phyloP scores from a whole-genome alignment of 345 rosid species.

The Turnera subulata region DNA sequence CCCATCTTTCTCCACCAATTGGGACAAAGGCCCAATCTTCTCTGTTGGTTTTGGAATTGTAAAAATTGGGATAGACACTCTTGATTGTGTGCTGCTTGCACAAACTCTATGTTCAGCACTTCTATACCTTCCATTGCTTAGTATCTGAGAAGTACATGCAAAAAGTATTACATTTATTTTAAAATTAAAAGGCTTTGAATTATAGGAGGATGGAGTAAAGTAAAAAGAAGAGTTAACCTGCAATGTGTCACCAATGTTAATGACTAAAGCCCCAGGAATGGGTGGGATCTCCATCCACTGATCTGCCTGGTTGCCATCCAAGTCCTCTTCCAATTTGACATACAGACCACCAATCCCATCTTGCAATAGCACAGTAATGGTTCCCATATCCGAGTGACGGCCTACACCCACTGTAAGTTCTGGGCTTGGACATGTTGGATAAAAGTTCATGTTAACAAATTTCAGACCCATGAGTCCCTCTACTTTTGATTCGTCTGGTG shows the following conservation, averaged over 20 bases:
- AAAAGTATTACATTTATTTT: not conserved
- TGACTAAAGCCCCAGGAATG: conserved; percentile 20
- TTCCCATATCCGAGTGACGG: conserved; percentile 62
- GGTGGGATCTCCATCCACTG: conserved; percentile 26
- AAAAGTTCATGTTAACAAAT: conserved; percentile 55
- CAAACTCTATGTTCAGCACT: conserved; percentile 59
- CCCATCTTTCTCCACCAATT: conserved; percentile 42
- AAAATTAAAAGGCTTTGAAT: no score
- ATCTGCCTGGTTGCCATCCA: conserved; percentile 11
- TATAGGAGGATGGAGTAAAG: no score
- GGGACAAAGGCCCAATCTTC: conserved; percentile 44
- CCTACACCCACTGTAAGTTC: conserved; percentile 58
- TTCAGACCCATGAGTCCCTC: conserved; percentile 39
- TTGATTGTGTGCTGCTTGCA: conserved; percentile 36
- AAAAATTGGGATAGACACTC: conserved; percentile 59
- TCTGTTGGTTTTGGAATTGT: conserved; percentile 33
- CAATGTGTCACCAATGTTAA: conserved; percentile 21
- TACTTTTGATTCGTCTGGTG: conserved; percentile 26
- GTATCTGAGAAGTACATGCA: conserved; percentile 24
- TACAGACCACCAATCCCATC: conserved; percentile 64
- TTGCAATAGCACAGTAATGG: conserved; percentile 49
- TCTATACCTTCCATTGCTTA: conserved; percentile 55
- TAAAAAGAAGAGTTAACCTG: conserved; percentile 1
- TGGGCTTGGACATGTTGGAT: conserved; percentile 58
- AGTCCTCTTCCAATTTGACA: conserved; percentile 36